Conservation (phyloP, 805 yeast species). For the Komagataella phaffii region DNA sequence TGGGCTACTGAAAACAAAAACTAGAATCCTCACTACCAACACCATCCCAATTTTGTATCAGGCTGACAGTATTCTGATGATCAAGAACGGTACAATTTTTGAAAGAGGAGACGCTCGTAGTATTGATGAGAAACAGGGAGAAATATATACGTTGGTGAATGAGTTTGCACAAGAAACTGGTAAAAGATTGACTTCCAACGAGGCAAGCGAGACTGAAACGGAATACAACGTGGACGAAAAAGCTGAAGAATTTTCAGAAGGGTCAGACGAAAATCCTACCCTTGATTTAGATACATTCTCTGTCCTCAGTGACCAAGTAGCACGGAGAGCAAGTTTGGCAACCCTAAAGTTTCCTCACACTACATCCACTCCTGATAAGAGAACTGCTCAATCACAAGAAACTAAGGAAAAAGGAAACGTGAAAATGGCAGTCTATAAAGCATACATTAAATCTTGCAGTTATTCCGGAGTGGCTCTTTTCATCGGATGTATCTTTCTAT, state of each 20-base stretch:
- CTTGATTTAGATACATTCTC: background rate
- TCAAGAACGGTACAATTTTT: constrained; percentile 37
- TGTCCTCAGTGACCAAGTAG: background rate
- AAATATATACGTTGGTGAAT: constrained; percentile 20
- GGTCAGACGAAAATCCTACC: background rate
- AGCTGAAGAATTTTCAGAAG: background rate
- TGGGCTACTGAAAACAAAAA: constrained; percentile 38
- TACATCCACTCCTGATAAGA: constrained; percentile 11
- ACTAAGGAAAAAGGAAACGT: constrained; percentile 50
- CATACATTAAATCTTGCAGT: constrained; percentile 50
- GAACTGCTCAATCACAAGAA: constrained; percentile 35
- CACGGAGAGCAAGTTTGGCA: constrained; percentile 12
- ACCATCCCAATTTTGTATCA: constrained; percentile 38
- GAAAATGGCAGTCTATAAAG: constrained; percentile 33
- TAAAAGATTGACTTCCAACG: background rate
- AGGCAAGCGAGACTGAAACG: background rate
- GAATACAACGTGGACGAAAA: background rate
- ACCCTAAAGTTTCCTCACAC: constrained; percentile 11
- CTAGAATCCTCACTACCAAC: constrained; percentile 46
- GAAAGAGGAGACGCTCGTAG: constrained; percentile 42
- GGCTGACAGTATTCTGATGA: constrained; percentile 47
- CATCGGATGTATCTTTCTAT: constrained; percentile 19
- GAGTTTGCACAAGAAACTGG: constrained; percentile 20
- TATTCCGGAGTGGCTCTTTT: constrained; percentile 28
- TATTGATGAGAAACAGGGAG: constrained; percentile 12